Base-by-base conservation (phyloP, 148 eudicot species). In the Silene conica region DNA sequence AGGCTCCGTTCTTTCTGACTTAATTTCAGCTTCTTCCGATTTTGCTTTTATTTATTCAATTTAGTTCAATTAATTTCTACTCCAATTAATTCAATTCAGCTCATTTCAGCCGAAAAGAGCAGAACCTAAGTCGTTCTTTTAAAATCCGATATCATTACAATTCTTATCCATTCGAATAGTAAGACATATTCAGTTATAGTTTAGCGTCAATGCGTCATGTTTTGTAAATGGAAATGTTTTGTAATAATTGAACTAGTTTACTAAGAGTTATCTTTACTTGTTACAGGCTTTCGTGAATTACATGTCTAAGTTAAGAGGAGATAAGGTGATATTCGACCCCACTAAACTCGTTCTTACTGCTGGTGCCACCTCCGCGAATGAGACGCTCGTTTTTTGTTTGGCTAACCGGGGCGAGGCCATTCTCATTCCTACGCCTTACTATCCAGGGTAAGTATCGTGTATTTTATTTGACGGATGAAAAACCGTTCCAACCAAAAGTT, bases 311-410 rank as follows among this genome's bases (percentile, higher is more conserved):
- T 75, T 91, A 10, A 69, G 92, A 72, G 89, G 86, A 31, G 79
- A 89, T 70, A 87, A 78, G 54, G 92, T 89, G 0, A 79, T 58
- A 23, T 89, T 91, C 77, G 84, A 89, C 80, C 89, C 93, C 0
- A 70, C 71, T 66, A 89, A 91, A 19, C 80, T 91, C 12, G 92
- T 91, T 31, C 89, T 91, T 43, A 85, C 93, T 0, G 92, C 97
- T 9, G 97, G 97, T 56, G 93, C 97, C 19, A 91, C 97, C 60
- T 85, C 97, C 0, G 93, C 97, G 25, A 89, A 87, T 23, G 97
- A 91, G 82, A 91, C 87, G 0, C 86, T 91, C 26, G 81, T 89
- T 80, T 91, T 89, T 66, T 89, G 93, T 82, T 77, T 91, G 1
- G 93, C 89, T 5, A 79, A 87, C 18, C 88, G 87, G 6, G 97